Evolutionary conservation across 768 basidiomycete genomes (phyloP).

Genomic region (Boletus coccyginus): DNA sequence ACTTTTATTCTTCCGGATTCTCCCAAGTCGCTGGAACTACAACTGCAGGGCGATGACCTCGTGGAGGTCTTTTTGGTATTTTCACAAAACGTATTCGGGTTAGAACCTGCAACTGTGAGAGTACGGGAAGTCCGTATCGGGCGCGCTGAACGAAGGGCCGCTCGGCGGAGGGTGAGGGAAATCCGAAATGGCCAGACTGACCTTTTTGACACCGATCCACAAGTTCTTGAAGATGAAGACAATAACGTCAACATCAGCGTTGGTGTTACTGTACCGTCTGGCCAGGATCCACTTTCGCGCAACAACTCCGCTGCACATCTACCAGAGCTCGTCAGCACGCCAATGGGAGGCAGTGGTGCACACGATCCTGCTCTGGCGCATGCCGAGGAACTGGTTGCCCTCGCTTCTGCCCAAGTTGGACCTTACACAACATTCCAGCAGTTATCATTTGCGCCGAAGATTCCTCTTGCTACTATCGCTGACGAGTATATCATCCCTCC

Average conservation of each 20-base stretch:
- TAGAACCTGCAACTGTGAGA: conserved; percentile 89
- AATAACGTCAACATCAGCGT: conserved; percentile 61
- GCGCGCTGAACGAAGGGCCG: conserved; percentile 81
- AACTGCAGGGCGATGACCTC: conserved; percentile 89
- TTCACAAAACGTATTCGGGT: conserved; percentile 86
- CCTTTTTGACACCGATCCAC: conserved; percentile 42
- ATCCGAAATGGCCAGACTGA: conserved; percentile 50
- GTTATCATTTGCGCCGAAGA: conserved; percentile 77
- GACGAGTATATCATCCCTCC: conserved; percentile 92
- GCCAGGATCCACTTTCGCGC: conserved; percentile 32
- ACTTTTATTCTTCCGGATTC: conserved; percentile 93
- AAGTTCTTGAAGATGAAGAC: conserved; percentile 47
- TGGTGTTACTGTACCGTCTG: conserved; percentile 53
- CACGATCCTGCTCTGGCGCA: conserved; percentile 41
- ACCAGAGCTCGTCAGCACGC: conserved; percentile 19
- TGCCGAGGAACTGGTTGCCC: conserved; percentile 63
- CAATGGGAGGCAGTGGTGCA: conserved; percentile 29
- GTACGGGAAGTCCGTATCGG: conserved; percentile 94
- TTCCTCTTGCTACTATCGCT: conserved; percentile 85
- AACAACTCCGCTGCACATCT: conserved; percentile 28
- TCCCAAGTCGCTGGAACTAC: conserved; percentile 80
- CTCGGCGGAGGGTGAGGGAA: conserved; percentile 75
- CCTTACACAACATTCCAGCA: conserved; percentile 94
- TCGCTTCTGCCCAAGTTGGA: conserved; percentile 70
- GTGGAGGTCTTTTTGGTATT: conserved; percentile 92